Conservation (phyloP, 805 yeast species). For the Grigorovia jiainica region DNA sequence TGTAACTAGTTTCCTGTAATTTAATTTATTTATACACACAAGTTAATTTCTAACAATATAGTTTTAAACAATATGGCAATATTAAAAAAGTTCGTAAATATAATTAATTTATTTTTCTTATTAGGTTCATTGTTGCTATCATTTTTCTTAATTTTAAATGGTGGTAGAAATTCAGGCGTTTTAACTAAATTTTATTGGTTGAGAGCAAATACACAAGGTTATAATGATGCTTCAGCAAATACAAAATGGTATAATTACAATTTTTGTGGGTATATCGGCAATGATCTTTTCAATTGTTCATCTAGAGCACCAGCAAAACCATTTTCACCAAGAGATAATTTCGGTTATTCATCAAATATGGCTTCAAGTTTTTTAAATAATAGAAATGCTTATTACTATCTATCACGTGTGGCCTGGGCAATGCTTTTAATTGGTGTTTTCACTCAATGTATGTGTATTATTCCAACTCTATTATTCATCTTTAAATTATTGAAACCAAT, state of each 20-base stretch:
- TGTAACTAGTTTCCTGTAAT: no score
- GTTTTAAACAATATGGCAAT: no score
- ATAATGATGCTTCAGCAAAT: conserved; percentile 32
- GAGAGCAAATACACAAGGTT: conserved; percentile 57
- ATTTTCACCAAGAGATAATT: conserved; percentile 72
- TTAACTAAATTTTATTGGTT: conserved; percentile 70
- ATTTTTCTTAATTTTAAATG: conserved; percentile 59
- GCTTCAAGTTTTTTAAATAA: conserved; percentile 44
- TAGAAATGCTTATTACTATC: conserved; percentile 49
- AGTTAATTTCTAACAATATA: no score
- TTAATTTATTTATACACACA: no score
- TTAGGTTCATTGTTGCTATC: conserved; percentile 43
- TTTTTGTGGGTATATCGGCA: conserved; percentile 36
- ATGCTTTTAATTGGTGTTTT: conserved; percentile 50
- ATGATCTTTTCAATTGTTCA: conserved; percentile 40
- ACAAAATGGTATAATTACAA: conserved; percentile 83
- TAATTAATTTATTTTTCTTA: conserved; percentile 28
- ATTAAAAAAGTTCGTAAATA: conserved; percentile 17
- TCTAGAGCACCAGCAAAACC: conserved; percentile 65
- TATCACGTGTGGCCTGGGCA: conserved; percentile 61
- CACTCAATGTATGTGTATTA: conserved; percentile 41
- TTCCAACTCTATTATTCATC: conserved; percentile 27
- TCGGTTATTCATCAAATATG: conserved; percentile 41
- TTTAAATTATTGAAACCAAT: conserved; percentile 13
- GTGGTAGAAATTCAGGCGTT: conserved; percentile 44